A percentile compares a stretch with the other conserved stretches of the same genome.
phyloP scores from a whole-genome alignment of 208 protist genomes.

The Acanthamoeba healyi region DNA sequence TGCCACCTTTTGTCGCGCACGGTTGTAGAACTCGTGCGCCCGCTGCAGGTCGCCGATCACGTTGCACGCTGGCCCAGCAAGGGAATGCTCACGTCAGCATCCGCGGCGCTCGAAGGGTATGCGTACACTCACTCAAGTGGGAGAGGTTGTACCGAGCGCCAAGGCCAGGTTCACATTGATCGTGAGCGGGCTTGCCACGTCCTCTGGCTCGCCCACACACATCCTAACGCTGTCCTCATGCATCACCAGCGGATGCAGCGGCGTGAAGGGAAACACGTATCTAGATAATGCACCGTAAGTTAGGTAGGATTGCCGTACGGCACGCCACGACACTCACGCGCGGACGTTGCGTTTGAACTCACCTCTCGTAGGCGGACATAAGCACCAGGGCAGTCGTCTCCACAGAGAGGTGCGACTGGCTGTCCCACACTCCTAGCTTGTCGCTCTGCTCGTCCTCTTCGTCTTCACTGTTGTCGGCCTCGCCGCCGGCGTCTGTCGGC shows the following conservation, averaged over 20 bases:
- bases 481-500: background rate
- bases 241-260: slow-evolving; percentile 3
- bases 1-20: background rate
- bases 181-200: background rate
- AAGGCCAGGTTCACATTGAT: background rate
- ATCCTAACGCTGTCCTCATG: background rate
- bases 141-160: background rate
- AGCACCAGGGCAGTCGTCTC: background rate
- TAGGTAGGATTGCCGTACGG: no score
- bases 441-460: background rate
- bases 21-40: background rate
- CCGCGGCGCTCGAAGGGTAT: no score
- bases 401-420: background rate
- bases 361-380: background rate
- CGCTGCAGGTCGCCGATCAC: background rate
- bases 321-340: background rate
- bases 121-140: background rate
- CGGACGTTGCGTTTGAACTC: background rate
- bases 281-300: background rate
- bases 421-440: background rate
- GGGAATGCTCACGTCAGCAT: no score
- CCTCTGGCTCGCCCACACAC: background rate
- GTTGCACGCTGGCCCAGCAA: background rate
- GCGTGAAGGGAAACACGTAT: background rate
- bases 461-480: background rate